Conservation (phyloP, 805 yeast species). For the Cyberlindnera suaveolens region DNA sequence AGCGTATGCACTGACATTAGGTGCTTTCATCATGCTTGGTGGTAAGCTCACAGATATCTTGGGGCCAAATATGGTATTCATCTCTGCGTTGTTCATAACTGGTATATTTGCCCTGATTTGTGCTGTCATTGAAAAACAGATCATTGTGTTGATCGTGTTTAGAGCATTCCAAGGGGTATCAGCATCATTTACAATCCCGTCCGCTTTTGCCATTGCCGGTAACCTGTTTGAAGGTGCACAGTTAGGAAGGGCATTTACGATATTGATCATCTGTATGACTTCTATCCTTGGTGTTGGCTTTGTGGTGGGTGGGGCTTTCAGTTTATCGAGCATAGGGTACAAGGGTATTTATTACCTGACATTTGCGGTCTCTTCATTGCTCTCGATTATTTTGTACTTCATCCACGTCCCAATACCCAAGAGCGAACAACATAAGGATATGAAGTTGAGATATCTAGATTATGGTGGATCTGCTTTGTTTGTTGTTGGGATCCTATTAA, state of each 20-base stretch:
- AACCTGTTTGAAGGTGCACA: conserved; percentile 24
- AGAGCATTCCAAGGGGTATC: conserved; percentile 41
- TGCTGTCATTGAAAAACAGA: conserved; percentile 30
- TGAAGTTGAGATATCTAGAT: conserved; percentile 27
- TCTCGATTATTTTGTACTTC: conserved; percentile 22
- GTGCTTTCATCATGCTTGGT: conserved; percentile 36
- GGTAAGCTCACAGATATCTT: conserved; percentile 38
- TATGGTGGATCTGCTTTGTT: conserved; percentile 29
- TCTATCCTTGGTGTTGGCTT: conserved; percentile 33
- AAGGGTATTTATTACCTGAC: conserved; percentile 33
- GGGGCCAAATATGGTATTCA: conserved; percentile 31
- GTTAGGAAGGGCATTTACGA: conserved; percentile 24
- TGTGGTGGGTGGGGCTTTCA: conserved; percentile 40
- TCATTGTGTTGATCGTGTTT: conserved; percentile 33
- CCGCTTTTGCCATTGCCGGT: conserved; percentile 29
- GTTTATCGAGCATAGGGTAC: conserved; percentile 31
- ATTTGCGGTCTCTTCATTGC: conserved; percentile 26
- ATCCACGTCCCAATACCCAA: conserved; percentile 26
- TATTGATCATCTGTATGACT: conserved; percentile 23
- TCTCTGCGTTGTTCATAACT: conserved; percentile 19
- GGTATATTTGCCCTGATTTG: conserved; percentile 27
- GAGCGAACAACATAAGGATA: conserved; percentile 16
- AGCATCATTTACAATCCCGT: conserved; percentile 36
- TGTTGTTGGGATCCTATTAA: conserved; percentile 30
- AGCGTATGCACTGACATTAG: conserved; percentile 38